Conservation (phyloP, 768 basidiomycete species). For the Vishniacozyma victoriae region DNA sequence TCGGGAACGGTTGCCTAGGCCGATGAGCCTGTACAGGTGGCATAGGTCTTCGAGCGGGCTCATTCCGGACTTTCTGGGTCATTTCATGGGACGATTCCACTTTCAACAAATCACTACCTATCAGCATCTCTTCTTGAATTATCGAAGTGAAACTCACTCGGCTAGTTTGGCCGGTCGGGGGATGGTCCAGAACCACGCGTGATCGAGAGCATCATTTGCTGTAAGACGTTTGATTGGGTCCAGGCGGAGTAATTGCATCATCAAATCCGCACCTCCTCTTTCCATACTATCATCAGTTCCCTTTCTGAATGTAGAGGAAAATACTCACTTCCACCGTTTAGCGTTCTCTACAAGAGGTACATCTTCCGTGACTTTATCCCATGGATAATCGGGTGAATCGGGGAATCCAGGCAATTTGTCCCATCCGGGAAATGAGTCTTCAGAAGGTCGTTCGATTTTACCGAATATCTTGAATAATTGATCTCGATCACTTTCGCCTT, state of each 20-base stretch:
- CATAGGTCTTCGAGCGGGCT: conserved; percentile 3
- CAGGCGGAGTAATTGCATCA: conserved; percentile 74
- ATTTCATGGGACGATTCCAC: conserved; percentile 41
- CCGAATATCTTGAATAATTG: conserved; percentile 85
- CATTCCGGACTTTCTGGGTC: conserved; percentile 18
- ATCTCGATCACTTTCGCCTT: conserved; percentile 81
- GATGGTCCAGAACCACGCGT: conserved; percentile 90
- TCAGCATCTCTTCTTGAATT: conserved; percentile 2
- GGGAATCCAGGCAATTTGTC: conserved; percentile 43
- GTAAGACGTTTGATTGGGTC: conserved; percentile 80
- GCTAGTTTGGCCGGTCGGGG: conserved; percentile 58
- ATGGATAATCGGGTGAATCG: conserved; percentile 25
- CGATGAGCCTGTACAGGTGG: neutral
- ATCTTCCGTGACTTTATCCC: conserved; percentile 19
- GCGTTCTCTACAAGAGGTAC: conserved; percentile 17
- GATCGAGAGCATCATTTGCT: conserved; percentile 77
- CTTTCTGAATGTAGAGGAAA: neutral
- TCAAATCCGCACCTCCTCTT: conserved; percentile 67
- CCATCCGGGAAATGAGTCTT: conserved; percentile 48
- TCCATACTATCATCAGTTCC: conserved; percentile 55
- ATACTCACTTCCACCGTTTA: conserved; percentile 22
- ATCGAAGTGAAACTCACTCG: conserved; percentile 29
- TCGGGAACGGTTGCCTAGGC: neutral
- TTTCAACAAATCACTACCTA: conserved; percentile 4
- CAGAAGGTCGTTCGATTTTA: conserved; percentile 75